Conservation (phyloP, 2,329 filamentous ascomycete genomes). For the Emericellopsis cladophorae region DNA sequence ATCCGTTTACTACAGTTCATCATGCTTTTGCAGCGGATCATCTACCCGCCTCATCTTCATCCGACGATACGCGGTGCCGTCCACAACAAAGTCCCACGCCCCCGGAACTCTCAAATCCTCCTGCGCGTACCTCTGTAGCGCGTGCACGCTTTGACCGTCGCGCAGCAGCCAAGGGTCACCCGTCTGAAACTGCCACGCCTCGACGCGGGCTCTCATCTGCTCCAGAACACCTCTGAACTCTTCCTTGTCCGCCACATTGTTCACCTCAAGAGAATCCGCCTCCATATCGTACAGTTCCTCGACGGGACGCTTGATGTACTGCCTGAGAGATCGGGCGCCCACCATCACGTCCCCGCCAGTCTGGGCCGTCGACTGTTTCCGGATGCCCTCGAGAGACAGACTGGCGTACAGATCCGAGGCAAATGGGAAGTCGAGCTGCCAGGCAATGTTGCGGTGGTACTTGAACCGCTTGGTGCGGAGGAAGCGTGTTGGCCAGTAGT, state of each 20-base stretch:
- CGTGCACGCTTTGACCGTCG: slow-evolving; percentile 12
- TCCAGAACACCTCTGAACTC: slow-evolving; percentile 16
- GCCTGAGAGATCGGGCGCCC: slow-evolving; percentile 22
- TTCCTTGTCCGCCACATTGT: slow-evolving; percentile 19
- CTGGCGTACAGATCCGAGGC: slow-evolving; percentile 30
- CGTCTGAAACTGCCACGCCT: slow-evolving; percentile 14
- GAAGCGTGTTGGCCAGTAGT: slow-evolving; percentile 36
- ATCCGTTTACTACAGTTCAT: background rate
- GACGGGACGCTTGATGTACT: slow-evolving; percentile 28
- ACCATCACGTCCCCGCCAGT: slow-evolving; percentile 10
- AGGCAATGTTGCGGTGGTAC: slow-evolving; percentile 36
- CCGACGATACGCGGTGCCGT: background rate
- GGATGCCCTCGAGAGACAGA: slow-evolving; percentile 29
- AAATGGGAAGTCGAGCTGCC: slow-evolving; percentile 35
- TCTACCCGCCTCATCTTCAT: background rate
- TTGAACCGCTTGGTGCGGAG: slow-evolving; percentile 29
- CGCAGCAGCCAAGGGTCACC: slow-evolving; percentile 15
- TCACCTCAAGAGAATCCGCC: slow-evolving; percentile 28
- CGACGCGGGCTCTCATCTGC: slow-evolving; percentile 14
- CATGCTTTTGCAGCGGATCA: background rate
- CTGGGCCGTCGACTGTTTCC: slow-evolving; percentile 13
- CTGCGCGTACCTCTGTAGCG: slow-evolving; percentile 8
- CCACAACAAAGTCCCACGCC: slow-evolving; percentile 13
- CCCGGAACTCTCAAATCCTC: slow-evolving; percentile 14
- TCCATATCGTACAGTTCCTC: slow-evolving; percentile 34